phyloP scores from a whole-genome alignment of 306 rosid species.

The Fragaria vesca region DNA sequence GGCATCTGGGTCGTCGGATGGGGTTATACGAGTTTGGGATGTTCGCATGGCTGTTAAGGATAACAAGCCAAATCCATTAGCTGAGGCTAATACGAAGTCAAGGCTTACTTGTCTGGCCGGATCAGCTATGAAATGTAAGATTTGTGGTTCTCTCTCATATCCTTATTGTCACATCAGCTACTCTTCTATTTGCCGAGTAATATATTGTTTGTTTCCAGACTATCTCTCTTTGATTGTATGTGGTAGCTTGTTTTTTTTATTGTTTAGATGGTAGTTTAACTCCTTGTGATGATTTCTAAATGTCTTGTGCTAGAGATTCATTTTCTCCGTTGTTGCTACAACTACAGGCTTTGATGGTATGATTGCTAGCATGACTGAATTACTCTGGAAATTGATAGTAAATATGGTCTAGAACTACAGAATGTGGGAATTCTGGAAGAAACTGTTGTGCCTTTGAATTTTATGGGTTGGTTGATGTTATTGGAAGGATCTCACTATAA shows the following conservation, averaged over 20 bases:
- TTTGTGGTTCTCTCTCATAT: not conserved
- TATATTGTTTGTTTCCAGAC: not conserved
- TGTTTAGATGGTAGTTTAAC: not conserved
- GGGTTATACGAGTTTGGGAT: conserved; percentile 86
- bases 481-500: not conserved
- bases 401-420: not conserved
- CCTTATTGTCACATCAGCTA: not conserved
- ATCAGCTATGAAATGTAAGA: conserved; percentile 68
- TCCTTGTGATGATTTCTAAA: not conserved
- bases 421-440: not conserved
- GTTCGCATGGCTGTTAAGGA: conserved; percentile 69
- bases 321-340: not conserved
- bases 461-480: not conserved
- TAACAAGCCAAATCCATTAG: conserved; percentile 68
- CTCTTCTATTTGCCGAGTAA: not conserved
- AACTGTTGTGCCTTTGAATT: not conserved
- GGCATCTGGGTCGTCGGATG: conserved; percentile 90
- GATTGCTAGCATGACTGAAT: not conserved
- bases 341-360: not conserved
- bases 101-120: conserved; percentile 93
- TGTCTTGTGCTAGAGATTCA: not conserved
- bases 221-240: not conserved
- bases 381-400: not conserved
- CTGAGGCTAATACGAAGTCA: conserved; percentile 76
- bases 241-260: not conserved